These are phyloP conservation scores for Haplosporangium sp. DNA, from an alignment of 371 early-diverging fungal species.

Conservation along the genomic window DNA sequence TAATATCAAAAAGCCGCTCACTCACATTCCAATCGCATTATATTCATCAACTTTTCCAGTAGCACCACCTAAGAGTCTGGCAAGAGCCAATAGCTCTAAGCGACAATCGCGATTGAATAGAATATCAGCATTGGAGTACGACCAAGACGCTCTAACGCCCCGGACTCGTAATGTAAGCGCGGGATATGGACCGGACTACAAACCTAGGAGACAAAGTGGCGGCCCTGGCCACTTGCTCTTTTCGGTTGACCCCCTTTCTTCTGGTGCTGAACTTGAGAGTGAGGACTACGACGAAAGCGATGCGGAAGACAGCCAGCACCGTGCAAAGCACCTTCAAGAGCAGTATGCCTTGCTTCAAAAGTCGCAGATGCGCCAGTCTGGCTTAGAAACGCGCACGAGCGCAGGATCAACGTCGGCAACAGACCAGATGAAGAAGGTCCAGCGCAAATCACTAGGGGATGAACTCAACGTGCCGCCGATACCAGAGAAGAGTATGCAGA, in stretches of 20 bases:
- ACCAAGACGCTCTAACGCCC: constrained; percentile 46
- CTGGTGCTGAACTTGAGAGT: constrained; percentile 31
- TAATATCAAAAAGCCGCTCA: no score
- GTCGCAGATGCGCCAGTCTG: constrained; percentile 25
- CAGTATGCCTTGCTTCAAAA: constrained; percentile 41
- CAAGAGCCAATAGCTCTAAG: constrained; percentile 39
- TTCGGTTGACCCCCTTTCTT: constrained; percentile 15
- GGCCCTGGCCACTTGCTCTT: constrained; percentile 41
- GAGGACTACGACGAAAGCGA: constrained; percentile 52
- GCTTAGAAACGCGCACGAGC: neutral
- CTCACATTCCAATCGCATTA: constrained; percentile 1
- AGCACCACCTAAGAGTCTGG: constrained; percentile 48
- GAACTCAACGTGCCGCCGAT: constrained; percentile 42
- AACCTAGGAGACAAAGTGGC: constrained; percentile 48
- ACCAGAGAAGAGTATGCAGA: constrained; percentile 41
- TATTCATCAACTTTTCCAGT: constrained; percentile 17
- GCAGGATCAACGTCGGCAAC: neutral
- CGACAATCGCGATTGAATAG: constrained; percentile 30
- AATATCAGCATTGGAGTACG: constrained; percentile 23
- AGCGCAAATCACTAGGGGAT: constrained; percentile 48
- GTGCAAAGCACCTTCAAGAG: constrained; percentile 36
- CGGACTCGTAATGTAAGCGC: constrained; percentile 9
- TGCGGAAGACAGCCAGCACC: constrained; percentile 17
- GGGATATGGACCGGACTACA: constrained; percentile 46
- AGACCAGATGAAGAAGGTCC: constrained; percentile 17